These are phyloP conservation scores for Rhizophagus clarus DNA, from an alignment of 192 early-diverging fungal species.

Conservation along the genomic window DNA sequence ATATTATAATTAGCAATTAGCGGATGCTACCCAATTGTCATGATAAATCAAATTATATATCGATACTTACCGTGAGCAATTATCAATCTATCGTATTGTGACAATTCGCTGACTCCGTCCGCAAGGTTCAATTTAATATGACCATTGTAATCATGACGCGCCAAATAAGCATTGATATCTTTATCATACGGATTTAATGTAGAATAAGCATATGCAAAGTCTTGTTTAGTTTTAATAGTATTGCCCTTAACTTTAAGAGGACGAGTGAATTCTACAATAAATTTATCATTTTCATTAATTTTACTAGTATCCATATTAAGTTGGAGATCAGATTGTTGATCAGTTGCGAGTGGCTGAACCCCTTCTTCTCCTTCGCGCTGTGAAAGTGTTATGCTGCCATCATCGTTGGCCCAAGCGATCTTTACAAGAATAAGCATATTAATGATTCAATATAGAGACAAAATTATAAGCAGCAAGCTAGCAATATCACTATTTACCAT, in stretches of 20 bases:
- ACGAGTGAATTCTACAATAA: not conserved
- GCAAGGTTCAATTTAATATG: not conserved
- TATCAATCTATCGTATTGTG: not conserved
- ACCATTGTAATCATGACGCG: not conserved
- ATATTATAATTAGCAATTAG: not conserved
- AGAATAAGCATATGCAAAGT: not conserved
- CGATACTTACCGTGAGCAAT: constrained; percentile 25
- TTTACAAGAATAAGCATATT: not conserved
- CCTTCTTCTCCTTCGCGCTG: not conserved
- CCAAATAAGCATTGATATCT: not conserved
- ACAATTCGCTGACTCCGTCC: not conserved
- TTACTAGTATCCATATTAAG: not conserved
- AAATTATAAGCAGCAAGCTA: not conserved
- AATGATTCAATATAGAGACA: not conserved
- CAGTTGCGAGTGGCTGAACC: not conserved
- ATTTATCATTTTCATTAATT: not conserved
- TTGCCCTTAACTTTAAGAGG: not conserved
- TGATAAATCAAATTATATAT: not conserved
- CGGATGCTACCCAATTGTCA: not conserved
- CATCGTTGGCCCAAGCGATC: constrained; percentile 15
- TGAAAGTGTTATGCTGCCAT: not conserved
- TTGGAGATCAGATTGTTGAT: constrained; percentile 15
- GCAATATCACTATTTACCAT: constrained; percentile 1
- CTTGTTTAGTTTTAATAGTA: not conserved
- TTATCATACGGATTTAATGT: not conserved